Evolutionary conservation across 139 green algal species (phyloP), one percentile per base, ranked within the genome.

Genomic region (Eudorina sp.): DNA sequence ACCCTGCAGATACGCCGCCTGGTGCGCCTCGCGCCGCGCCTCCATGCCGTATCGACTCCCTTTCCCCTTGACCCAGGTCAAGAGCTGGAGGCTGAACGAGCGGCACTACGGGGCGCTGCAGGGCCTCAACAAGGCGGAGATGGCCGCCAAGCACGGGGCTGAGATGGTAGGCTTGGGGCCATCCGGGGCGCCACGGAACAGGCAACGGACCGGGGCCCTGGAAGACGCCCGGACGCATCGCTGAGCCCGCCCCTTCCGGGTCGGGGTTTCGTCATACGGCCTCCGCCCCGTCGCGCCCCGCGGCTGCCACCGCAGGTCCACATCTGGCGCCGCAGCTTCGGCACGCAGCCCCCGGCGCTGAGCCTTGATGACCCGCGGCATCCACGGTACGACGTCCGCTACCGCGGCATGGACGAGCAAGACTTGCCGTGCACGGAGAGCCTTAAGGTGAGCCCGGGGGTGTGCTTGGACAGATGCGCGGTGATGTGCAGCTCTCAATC

Each of bases 51-150:
- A 7, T 34, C 55, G 3, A 27, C 4, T 66, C 55, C 7, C 29
- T 23, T 66, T 66, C 4, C 23, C 55, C 55, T 23, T 66, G 55
- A 66, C 27, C 31, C 83, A 92, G 53, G 31, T 88, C 31, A 92
- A 92, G 84, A 81, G 68, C 31, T 92, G 89, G 89, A 51, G 84
- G 83, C 58, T 92, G 29, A 92, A 92, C 70, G 89, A 92, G 85
- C 89, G 89, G n/a, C 85, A 92, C 80, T 92, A 92, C 60, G 89
- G 89, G 27, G 89, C 72, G 9, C 85, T 92, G 79, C 85, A 90
- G 41, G 89, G 89, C 27, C 79, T 92, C 27, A 90, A 90, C 85
- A 92, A 92, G 89, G 79, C 48, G 16, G 53, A 92, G 80, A 89
- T 69, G 21, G 85, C 85, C 16, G 66, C 74, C 14, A 34, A 34